Percentiles rank a stretch among this genome's conserved stretches.
Evolutionary conservation across 495 filamentous ascomycete genomes (phyloP).

Genomic region (Penicillium diatomitis): DNA sequence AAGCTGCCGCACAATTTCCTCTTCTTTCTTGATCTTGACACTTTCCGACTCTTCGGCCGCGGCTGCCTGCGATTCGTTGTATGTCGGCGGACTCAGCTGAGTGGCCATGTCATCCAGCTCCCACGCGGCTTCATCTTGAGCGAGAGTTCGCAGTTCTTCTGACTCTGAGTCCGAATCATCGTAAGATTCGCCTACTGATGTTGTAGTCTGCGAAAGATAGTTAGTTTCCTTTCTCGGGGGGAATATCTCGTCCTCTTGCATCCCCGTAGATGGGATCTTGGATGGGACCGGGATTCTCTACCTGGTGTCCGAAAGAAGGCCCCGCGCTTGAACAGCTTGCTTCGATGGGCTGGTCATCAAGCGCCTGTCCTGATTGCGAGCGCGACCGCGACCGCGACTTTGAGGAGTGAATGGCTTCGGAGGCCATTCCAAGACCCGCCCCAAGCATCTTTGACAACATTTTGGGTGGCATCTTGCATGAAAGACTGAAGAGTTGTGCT

Average conservation of each 20-base stretch:
- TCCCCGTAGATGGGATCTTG: neutral
- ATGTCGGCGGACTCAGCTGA: neutral
- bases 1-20: constrained; percentile 6
- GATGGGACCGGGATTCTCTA: neutral
- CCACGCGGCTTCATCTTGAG: constrained; percentile 10
- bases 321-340: too few relatives aligned
- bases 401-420: constrained; percentile 9
- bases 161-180: neutral
- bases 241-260: too few relatives aligned
- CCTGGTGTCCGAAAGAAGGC: neutral
- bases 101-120: constrained; percentile 14
- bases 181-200: neutral
- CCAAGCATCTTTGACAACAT: constrained; percentile 5
- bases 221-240: too few relatives aligned
- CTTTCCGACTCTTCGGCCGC: neutral
- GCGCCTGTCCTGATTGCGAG: neutral
- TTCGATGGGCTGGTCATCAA: neutral
- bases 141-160: neutral
- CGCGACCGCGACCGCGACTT: constrained; percentile 1
- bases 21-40: constrained; percentile 2
- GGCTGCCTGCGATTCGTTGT: neutral
- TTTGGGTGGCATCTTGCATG: constrained; percentile 1
- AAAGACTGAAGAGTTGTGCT: neutral
- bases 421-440: constrained; percentile 7
- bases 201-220: too few relatives aligned